Percentiles rank a stretch among this genome's conserved stretches.
These are phyloP conservation scores for Aspergillus pseudoviridinutans DNA, from an alignment of 2,329 filamentous ascomycete species.

Conservation along the genomic window DNA sequence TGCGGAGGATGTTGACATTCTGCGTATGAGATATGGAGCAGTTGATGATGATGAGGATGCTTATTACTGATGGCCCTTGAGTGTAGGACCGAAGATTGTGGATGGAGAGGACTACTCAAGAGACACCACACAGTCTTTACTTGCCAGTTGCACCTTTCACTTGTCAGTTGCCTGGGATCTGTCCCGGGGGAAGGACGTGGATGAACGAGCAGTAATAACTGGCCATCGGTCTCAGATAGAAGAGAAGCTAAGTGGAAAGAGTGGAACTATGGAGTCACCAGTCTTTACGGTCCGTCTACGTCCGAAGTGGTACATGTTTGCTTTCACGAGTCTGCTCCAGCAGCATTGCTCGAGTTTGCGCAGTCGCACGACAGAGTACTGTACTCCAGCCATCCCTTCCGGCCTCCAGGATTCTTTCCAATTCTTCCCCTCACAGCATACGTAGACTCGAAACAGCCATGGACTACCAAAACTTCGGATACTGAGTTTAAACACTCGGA, in stretches of 20 bases:
- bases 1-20: slow-evolving; percentile 24
- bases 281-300: not conserved
- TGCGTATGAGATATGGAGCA: not conserved
- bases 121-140: not conserved
- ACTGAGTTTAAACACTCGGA: too few relatives aligned
- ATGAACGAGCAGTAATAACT: not conserved
- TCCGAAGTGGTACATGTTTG: not conserved
- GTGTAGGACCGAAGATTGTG: not conserved
- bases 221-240: not conserved
- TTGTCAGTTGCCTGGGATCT: not conserved
- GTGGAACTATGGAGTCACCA: not conserved
- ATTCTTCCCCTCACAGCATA: not conserved
- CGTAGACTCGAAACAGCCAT: not conserved
- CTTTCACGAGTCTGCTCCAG: not conserved
- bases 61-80: not conserved
- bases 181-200: too few relatives aligned
- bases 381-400: not conserved
- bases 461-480: too few relatives aligned
- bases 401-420: not conserved
- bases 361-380: not conserved
- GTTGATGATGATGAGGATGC: not conserved
- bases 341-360: not conserved
- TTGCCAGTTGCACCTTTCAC: not conserved
- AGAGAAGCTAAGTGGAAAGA: not conserved
- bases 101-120: not conserved